These are phyloP conservation scores for Aspergillus ustus DNA, from an alignment of 2,329 filamentous ascomycete species.

Conservation along the genomic window DNA sequence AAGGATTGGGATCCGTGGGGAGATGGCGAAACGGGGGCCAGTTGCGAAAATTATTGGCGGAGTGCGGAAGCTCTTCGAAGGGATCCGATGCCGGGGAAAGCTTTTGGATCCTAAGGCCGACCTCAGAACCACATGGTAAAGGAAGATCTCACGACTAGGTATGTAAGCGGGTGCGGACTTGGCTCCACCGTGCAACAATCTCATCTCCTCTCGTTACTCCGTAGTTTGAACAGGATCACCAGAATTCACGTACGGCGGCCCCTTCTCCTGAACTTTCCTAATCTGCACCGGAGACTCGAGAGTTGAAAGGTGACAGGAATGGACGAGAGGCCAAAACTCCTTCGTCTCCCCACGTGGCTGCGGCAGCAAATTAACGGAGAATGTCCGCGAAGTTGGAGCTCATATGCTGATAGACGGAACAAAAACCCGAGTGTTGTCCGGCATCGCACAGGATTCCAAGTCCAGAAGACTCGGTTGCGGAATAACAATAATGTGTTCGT, in stretches of 20 bases:
- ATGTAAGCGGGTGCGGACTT: background rate
- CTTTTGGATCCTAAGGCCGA: background rate
- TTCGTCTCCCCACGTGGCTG: background rate
- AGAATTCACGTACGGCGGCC: background rate
- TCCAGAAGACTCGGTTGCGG: background rate
- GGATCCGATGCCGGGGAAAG: background rate
- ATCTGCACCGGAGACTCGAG: background rate
- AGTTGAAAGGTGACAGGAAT: background rate
- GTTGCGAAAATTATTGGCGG: background rate
- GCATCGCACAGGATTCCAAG: background rate
- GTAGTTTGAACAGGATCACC: background rate
- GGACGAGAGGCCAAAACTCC: too few species aligned
- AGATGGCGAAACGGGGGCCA: background rate
- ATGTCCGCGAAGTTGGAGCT: background rate
- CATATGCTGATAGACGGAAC: background rate
- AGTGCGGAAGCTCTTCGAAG: background rate
- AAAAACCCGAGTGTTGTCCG: background rate
- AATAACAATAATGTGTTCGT: background rate
- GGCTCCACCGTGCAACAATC: background rate
- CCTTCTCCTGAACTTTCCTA: background rate
- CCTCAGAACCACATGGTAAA: background rate
- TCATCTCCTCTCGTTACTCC: background rate
- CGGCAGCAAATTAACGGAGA: background rate
- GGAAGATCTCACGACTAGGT: background rate
- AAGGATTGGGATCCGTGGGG: background rate